Base-by-base conservation (phyloP, 192 early-diverging fungal species). In the Funneliformis geosporum region DNA sequence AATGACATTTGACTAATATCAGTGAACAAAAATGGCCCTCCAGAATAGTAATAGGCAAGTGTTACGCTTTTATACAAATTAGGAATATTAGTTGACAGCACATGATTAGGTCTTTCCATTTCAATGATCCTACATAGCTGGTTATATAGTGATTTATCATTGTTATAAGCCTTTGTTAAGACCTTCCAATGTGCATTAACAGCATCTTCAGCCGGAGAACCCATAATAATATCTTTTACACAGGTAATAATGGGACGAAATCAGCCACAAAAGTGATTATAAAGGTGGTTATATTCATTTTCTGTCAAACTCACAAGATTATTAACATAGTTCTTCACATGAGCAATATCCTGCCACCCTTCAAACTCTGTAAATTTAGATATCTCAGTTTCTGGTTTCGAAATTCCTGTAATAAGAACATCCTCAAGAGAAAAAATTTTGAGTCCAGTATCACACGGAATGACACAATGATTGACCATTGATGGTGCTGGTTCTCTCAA, bases 321-420 rank as follows among this genome's bases (percentile, higher is more conserved):
- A 55, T n/a, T 38, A 50, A 73, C 7, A 28, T 73, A 73, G 14
- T 73, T 11, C 71, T 73, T 27, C 16, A 73, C 71, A 73, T 73
- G 27, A 21, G 0, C 50, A 73, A 73, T 33, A 28, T 50, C 16
- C 33, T 33, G 23, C 71, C 71, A 73, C 3, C 1, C 9, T 59
- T 25, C 71, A 55, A 73, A 73, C 0, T 59, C 11, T 16, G 71
- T 73, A 18, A 73, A 73, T 59, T 59, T 73, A 39, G 16, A 12
- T 73, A 50, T 28, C 5, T 33, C 44, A 27, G 11, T 5, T 3
- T 39, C 71, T 55, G 44, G 47, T 25, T 73, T 73, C 18, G 47
- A 0, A 44, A 73, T 47, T 55, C 71, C 23, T 18, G 21, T 33
- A 0, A 55, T 33, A 73, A 73, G 18, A 71, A 5, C 5, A 2